Percentiles rank a stretch among this genome's conserved stretches.
These are phyloP conservation scores for Saprolegnia diclina DNA, from an alignment of 352 stramenopile species.

Conservation along the genomic window DNA sequence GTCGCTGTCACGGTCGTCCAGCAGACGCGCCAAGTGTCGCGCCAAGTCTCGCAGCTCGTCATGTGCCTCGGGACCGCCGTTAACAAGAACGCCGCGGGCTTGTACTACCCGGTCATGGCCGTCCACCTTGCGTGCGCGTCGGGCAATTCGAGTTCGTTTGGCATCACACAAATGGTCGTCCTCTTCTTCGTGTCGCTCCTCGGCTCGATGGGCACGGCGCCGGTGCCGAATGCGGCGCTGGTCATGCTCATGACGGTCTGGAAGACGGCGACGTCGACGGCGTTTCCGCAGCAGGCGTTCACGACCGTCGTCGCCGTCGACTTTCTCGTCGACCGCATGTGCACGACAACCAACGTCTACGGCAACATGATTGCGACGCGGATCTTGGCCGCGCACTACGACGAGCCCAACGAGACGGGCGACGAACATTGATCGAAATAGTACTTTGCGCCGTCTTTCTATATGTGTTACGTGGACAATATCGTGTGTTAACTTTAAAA, in stretches of 20 bases:
- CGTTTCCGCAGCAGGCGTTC: conserved; percentile 53
- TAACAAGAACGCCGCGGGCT: conserved; percentile 52
- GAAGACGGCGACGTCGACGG: conserved; percentile 50
- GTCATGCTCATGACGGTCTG: conserved; percentile 79
- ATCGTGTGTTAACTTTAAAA: too few relatives aligned
- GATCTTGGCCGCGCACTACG: conserved; percentile 69
- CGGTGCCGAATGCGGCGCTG: conserved; percentile 64
- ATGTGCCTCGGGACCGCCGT: conserved; percentile 61
- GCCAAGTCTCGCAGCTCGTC: conserved; percentile 52
- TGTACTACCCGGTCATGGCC: conserved; percentile 60
- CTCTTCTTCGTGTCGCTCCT: conserved; percentile 59
- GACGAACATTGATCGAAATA: background rate
- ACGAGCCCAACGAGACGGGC: conserved; percentile 32
- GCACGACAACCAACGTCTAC: conserved; percentile 72
- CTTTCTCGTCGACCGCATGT: conserved; percentile 68
- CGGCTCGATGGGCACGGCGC: conserved; percentile 59
- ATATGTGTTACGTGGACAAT: too few relatives aligned
- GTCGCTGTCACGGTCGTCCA: conserved; percentile 60
- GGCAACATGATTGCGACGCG: conserved; percentile 72
- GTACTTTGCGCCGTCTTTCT: background rate
- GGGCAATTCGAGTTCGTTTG: conserved; percentile 25
- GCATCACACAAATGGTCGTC: conserved; percentile 44
- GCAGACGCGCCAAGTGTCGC: conserved; percentile 34
- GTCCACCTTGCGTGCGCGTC: conserved; percentile 69
- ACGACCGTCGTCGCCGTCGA: conserved; percentile 60